Conservation (phyloP, 2,329 filamentous ascomycete species). For the Teratosphaeria epicoccoides region DNA sequence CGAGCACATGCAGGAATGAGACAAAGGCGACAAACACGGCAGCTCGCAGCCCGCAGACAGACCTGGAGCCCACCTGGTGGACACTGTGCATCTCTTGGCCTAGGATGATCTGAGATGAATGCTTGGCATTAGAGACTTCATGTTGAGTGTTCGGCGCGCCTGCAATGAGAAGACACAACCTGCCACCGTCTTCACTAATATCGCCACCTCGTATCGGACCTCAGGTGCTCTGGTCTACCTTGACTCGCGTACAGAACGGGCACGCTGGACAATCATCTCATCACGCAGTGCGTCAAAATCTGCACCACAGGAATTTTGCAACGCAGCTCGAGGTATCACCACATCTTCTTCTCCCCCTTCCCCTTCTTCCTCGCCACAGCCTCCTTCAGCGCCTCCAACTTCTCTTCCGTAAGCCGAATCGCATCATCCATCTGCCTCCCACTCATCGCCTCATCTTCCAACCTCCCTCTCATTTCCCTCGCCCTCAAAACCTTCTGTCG, state of each 20-base stretch:
- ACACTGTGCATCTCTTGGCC: neutral
- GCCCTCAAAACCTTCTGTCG: slow-evolving; percentile 19
- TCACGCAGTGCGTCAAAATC: no score
- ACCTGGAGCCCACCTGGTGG: neutral
- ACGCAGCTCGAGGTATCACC: no score
- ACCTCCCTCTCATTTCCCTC: slow-evolving; percentile 16
- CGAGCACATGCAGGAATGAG: neutral
- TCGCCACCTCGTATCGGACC: no score
- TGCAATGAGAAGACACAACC: no score
- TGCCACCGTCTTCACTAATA: no score
- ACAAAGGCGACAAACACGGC: neutral
- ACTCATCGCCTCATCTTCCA: slow-evolving; percentile 55
- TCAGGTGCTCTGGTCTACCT: no score
- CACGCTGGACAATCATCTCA: no score
- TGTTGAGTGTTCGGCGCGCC: no score
- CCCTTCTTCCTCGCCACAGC: slow-evolving; percentile 54
- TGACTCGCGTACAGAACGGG: no score
- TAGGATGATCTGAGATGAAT: neutral
- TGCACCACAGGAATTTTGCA: no score
- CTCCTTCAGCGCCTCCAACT: slow-evolving; percentile 63
- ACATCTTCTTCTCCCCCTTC: neutral
- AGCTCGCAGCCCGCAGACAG: neutral
- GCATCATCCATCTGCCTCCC: slow-evolving; percentile 73
- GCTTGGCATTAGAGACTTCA: no score
- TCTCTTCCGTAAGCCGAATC: slow-evolving; percentile 77